These are phyloP conservation scores for Suhomyces bokatorum DNA, from an alignment of 1,139 yeast genomes.

Conservation along the genomic window DNA sequence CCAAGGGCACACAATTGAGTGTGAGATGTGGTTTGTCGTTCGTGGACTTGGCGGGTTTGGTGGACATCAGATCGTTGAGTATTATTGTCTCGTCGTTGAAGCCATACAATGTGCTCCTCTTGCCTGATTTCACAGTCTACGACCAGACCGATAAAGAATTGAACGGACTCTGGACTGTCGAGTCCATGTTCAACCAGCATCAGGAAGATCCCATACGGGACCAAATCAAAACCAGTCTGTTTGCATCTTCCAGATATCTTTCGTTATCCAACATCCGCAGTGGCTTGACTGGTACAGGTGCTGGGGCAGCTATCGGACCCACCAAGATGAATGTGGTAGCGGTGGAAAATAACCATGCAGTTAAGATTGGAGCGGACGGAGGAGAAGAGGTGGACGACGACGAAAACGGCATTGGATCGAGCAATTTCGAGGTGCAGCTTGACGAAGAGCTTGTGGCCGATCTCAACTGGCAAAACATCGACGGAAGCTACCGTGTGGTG, in stretches of 20 bases:
- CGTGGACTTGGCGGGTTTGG: constrained; percentile 82
- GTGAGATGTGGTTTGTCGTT: constrained; percentile 73
- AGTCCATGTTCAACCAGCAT: constrained; percentile 34
- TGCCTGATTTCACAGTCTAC: constrained; percentile 45
- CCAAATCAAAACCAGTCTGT: constrained; percentile 25
- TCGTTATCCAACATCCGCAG: constrained; percentile 38
- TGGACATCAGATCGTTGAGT: constrained; percentile 79
- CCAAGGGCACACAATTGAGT: constrained; percentile 33
- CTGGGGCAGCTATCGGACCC: constrained; percentile 17
- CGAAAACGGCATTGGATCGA: constrained; percentile 38
- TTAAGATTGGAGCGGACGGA: constrained; percentile 56
- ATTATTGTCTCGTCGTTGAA: constrained; percentile 78
- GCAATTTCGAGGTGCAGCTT: constrained; percentile 70
- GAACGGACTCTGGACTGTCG: constrained; percentile 33
- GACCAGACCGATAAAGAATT: constrained; percentile 20
- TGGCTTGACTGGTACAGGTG: constrained; percentile 27
- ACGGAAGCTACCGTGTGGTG: constrained; percentile 80
- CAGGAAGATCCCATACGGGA: constrained; percentile 27
- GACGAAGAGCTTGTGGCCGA: constrained; percentile 64
- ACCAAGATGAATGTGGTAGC: constrained; percentile 33
- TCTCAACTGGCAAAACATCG: constrained; percentile 81
- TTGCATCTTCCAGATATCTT: constrained; percentile 32
- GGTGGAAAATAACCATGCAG: constrained; percentile 40
- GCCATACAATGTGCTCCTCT: constrained; percentile 70
- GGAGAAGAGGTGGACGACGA: constrained; percentile 14